A percentile compares a stretch with the other conserved stretches of the same genome.
phyloP scores from a whole-genome alignment of 371 early-diverging fungal genomes.

The Mortierella sp. region DNA sequence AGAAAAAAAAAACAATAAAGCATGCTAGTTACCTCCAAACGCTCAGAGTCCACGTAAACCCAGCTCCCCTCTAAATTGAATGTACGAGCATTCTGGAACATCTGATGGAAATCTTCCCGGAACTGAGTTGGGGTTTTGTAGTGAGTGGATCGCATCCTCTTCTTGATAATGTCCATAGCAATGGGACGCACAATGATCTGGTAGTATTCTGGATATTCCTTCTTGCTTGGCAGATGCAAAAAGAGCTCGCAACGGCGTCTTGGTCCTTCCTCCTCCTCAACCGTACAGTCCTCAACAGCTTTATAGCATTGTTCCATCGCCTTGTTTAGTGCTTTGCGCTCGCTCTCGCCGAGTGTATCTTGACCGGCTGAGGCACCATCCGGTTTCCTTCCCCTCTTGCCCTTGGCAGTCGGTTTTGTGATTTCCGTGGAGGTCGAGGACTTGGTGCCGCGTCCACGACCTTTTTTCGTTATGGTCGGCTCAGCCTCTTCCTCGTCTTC shows the following conservation, averaged over 20 bases:
- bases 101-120: constrained; percentile 71
- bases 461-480: constrained; percentile 36
- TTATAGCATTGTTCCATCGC: constrained; percentile 64
- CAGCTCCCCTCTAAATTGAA: constrained; percentile 85
- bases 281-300: constrained; percentile 66
- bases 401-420: constrained; percentile 23
- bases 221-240: constrained; percentile 78
- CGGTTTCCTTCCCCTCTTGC: constrained; percentile 44
- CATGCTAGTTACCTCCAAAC: constrained; percentile 57
- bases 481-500: constrained; percentile 35
- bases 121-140: constrained; percentile 69
- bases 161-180: constrained; percentile 78
- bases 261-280: constrained; percentile 61
- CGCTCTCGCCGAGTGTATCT: constrained; percentile 54
- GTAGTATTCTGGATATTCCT: constrained; percentile 89
- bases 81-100: constrained; percentile 85
- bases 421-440: constrained; percentile 35
- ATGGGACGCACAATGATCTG: constrained; percentile 88
- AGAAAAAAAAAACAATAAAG: constrained; percentile 2
- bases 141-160: constrained; percentile 65
- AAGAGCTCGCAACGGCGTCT: constrained; percentile 79
- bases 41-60: constrained; percentile 84
- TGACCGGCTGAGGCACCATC: constrained; percentile 26
- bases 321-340: constrained; percentile 65
- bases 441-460: constrained; percentile 41